Evolutionary conservation across 2,329 filamentous ascomycete genomes (phyloP), one percentile per base, ranked within the genome.

Genomic region (Aspergillus melleus): DNA sequence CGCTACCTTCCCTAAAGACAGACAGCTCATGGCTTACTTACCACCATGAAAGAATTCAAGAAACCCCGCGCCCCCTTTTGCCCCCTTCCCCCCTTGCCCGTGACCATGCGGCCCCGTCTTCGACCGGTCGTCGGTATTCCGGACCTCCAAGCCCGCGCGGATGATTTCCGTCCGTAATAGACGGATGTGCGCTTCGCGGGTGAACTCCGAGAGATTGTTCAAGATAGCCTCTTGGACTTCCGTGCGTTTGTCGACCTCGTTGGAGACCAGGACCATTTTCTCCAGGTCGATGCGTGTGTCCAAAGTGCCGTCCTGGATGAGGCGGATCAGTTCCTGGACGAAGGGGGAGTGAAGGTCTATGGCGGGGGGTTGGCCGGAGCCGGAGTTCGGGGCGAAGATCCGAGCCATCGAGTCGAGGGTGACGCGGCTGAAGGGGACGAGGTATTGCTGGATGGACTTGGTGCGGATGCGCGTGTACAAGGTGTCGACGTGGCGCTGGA

Each of bases 381-480:
- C 60, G 30, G 64, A 59, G 8, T 64, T 54, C 2, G 82, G 79
- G 0, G 86, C 87, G 74, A 99, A 98, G 2, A 91, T 88, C 39
- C 84, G 81, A 9, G 90, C 87, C 81, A 99, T 86, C 61, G 87
- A 92, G 20, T 88, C 84, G 4, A 98, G 81, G 0, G 90, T 93
- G 62, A 97, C 92, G 65, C 88, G 89, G 47, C 90, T 96, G 75
- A 96, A 99, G 0, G 95, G 93, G 24, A 91, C 84, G 68, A 96
- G 90, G 77, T 97, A 98, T 71, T 96, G 91, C 24, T 93, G 86
- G 60, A 99, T 97, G 70, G 93, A 94, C 79, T 97, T 97, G 70
- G 85, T 90, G 60, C 95, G 87, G 66, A 99, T 92, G 52, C 82
- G 80, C 11, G 84, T 80, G 77, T 93, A 95, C 20, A 99, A 81